Conservation (phyloP, 1,284 basidiomycete genomes). For the Tranzscheliella williamsii region DNA sequence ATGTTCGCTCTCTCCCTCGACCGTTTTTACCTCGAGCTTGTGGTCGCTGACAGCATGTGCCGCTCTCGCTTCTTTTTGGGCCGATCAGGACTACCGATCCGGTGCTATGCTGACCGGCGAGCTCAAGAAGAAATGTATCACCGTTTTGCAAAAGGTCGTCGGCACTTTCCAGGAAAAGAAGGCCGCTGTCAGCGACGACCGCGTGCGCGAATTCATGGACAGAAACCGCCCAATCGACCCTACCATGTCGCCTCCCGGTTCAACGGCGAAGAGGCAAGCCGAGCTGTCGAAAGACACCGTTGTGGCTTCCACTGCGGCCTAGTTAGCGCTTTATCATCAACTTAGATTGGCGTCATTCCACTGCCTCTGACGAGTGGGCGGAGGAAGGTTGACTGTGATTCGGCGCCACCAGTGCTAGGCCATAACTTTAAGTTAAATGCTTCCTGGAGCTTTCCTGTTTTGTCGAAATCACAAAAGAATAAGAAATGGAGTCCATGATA, state of each 20-base stretch:
- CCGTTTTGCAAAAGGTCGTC: slow-evolving; percentile 80
- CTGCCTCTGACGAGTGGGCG: too few relatives aligned
- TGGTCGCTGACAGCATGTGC: too few relatives aligned
- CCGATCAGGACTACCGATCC: slow-evolving; percentile 79
- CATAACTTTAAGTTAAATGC: too few relatives aligned
- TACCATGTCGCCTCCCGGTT: slow-evolving; percentile 27
- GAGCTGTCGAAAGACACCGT: slow-evolving; percentile 26
- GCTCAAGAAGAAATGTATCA: slow-evolving; percentile 87
- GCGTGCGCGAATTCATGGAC: slow-evolving; percentile 82
- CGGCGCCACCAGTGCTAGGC: too few relatives aligned
- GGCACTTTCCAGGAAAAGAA: slow-evolving; percentile 86
- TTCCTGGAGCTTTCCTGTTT: too few relatives aligned
- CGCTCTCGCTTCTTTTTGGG: neutral
- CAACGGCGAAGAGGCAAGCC: slow-evolving; percentile 35
- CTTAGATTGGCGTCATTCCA: too few relatives aligned
- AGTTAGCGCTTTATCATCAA: too few relatives aligned
- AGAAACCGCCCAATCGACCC: slow-evolving; percentile 72
- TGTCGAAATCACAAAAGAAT: too few relatives aligned
- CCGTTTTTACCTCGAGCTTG: too few relatives aligned
- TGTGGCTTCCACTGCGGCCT: slow-evolving; percentile 16
- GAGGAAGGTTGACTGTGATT: too few relatives aligned
- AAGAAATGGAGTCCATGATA: too few relatives aligned
- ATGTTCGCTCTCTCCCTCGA: too few relatives aligned
- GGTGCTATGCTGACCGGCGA: slow-evolving; percentile 87
- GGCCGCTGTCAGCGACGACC: slow-evolving; percentile 78